Evolutionary conservation across 176 grass and related monocot genomes (phyloP).

Genomic region (Poa annua): DNA sequence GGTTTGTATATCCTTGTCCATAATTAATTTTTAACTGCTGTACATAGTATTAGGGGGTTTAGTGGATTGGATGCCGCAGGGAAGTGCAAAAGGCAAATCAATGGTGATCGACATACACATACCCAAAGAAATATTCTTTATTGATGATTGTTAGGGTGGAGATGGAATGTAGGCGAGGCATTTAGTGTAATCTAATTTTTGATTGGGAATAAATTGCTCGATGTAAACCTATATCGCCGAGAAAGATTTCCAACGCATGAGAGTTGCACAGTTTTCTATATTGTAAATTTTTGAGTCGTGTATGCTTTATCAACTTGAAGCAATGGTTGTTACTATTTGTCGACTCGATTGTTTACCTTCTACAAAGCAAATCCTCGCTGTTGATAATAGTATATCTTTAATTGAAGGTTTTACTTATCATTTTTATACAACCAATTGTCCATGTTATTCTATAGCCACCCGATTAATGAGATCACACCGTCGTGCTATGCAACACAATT

Average conservation of each 20-base stretch:
- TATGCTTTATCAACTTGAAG: not conserved
- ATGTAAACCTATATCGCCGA: not conserved
- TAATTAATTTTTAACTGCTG: constrained; percentile 42
- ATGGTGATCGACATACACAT: constrained; percentile 17
- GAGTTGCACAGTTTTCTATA: not conserved
- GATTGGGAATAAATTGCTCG: constrained; percentile 9
- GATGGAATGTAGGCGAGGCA: not conserved
- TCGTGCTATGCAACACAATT: no score
- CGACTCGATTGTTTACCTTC: not conserved
- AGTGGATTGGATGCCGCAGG: constrained; percentile 16
- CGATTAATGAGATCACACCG: no score
- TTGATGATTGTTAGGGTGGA: constrained; percentile 36
- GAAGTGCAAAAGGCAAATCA: constrained; percentile 35
- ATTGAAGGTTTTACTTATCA: no score
- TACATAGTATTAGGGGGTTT: constrained; percentile 46
- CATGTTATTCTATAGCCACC: no score
- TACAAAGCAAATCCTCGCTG: not conserved
- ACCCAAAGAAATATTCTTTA: constrained; percentile 25
- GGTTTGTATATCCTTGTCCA: constrained; percentile 38
- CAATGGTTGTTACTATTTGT: not conserved
- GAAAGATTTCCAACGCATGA: no score
- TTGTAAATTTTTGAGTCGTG: not conserved
- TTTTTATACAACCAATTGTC: no score
- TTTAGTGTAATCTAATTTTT: constrained; percentile 21
- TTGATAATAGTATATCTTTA: not conserved